Percentiles rank a stretch among this genome's conserved stretches.
Evolutionary conservation across 2,329 filamentous ascomycete species (phyloP).

Genomic region (Ophiostoma novo-ulmi): DNA sequence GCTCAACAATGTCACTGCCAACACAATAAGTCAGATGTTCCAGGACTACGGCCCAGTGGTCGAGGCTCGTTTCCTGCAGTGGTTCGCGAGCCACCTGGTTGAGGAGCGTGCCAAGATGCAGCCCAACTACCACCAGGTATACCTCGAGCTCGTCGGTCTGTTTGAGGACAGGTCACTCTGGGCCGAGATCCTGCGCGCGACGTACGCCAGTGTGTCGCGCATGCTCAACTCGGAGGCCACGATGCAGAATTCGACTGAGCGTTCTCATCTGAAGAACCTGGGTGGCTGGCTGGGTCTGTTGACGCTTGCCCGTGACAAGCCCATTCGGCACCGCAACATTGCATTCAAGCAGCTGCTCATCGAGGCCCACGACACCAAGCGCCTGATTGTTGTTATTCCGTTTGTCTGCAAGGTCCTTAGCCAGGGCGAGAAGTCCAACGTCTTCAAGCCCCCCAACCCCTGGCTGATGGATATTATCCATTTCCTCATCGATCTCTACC

Average conservation of each 20-base stretch:
- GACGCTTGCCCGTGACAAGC: conserved; percentile 88
- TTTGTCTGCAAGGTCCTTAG: conserved; percentile 95
- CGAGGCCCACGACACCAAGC: conserved; percentile 88
- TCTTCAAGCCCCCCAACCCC: conserved; percentile 92
- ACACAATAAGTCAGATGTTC: conserved; percentile 80
- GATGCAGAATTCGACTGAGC: conserved; percentile 75
- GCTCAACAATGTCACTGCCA: conserved; percentile 90
- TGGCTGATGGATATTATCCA: conserved; percentile 97
- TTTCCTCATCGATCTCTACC: conserved; percentile 86
- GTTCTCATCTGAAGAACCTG: conserved; percentile 85
- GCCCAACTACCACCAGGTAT: conserved; percentile 91
- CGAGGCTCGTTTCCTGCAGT: conserved; percentile 78
- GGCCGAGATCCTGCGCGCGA: conserved; percentile 87
- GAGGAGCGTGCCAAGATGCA: conserved; percentile 96
- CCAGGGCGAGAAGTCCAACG: conserved; percentile 75
- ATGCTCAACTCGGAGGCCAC: conserved; percentile 89
- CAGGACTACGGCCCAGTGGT: conserved; percentile 73
- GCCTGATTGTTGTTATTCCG: conserved; percentile 85
- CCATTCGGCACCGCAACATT: conserved; percentile 93
- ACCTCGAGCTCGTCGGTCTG: conserved; percentile 79
- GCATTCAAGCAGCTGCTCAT: conserved; percentile 94
- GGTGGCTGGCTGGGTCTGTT: conserved; percentile 89
- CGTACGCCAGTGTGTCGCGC: conserved; percentile 76
- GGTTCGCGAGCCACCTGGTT: conserved; percentile 93
- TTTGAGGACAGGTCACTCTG: conserved; percentile 76